A percentile compares a stretch with the other conserved stretches of the same genome.
Evolutionary conservation across 1,284 basidiomycete species (phyloP).

Genomic region (Athelia psychrophila): DNA sequence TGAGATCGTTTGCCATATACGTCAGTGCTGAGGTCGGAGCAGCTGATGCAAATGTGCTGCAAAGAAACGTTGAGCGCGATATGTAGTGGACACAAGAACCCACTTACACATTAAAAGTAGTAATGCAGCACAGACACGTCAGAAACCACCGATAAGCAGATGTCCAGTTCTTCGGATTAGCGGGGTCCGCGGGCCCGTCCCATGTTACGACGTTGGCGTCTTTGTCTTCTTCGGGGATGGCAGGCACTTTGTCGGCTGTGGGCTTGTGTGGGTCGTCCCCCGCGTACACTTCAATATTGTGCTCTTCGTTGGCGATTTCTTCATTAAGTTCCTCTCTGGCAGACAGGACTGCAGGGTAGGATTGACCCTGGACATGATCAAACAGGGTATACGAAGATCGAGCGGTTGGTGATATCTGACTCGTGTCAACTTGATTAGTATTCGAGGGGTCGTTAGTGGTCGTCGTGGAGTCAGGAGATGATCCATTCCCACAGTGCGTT

Average conservation of each 20-base stretch:
- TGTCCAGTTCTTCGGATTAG: slow-evolving; percentile 57
- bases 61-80: slow-evolving; percentile 11
- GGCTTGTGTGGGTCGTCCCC: slow-evolving; percentile 40
- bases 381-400: too few relatives aligned
- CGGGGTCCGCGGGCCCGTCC: slow-evolving; percentile 54
- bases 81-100: background rate
- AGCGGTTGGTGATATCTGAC: too few relatives aligned
- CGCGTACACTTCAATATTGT: slow-evolving; percentile 38
- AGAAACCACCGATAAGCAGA: slow-evolving; percentile 45
- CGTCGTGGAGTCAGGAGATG: too few relatives aligned
- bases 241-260: slow-evolving; percentile 17
- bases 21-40: slow-evolving; percentile 46
- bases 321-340: too few relatives aligned
- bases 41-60: slow-evolving; percentile 57
- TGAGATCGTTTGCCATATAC: slow-evolving; percentile 39
- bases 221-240: slow-evolving; percentile 6
- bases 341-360: too few relatives aligned
- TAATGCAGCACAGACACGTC: slow-evolving; percentile 35
- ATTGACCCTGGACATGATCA: too few relatives aligned
- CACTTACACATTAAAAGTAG: slow-evolving; percentile 54
- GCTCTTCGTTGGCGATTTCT: slow-evolving; percentile 24
- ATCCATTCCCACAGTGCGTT: too few relatives aligned
- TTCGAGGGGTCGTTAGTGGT: too few relatives aligned
- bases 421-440: too few relatives aligned
- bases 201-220: slow-evolving; percentile 49